Evolutionary conservation across 2,329 filamentous ascomycete species (phyloP), one percentile per base, ranked within the genome.

Genomic region (Hysterium pulicare): DNA sequence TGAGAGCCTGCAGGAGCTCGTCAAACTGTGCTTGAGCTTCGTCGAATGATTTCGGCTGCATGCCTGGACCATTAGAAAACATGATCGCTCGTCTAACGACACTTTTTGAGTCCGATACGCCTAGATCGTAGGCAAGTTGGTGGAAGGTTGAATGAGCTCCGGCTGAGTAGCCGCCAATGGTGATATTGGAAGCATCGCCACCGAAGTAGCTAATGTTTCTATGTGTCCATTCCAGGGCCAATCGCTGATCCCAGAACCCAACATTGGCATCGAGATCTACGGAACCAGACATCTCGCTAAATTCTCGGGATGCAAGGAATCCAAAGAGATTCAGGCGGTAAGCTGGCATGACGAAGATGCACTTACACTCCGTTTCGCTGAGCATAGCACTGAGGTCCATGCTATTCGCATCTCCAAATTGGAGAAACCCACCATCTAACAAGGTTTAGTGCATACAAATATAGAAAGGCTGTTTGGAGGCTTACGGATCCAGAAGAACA

Each of bases 271-370:
- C 58, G 21, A 48, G 55, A 17, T 58, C 56, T 8, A 5, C 7
- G 17, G 30, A 22, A 1, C 45, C 21, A 26, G 47, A 55, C 0
- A 66, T 62, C 24, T 72, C 68, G 1, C 65, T 55, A 3, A 80
- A 51, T 47, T 79, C 75, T 2, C 61, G 48, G 2, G 72, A 72
- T 17, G 75, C 71, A 1, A 81, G 64, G 53, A 81, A 82, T 1
- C 78, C 78, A 39, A 81, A 73, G 1, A 77, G 56, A 41, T 79
- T 79, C 1, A 81, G 58, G 2, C 78, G 72, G 51, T 82, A 81
- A 1, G 73, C 77, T 2, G 78, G 78, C 50, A 72, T 67, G 3
- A 81, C 75, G 23, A 80, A 54, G 33, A 81, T 73, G 40, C 70
- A 71, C 36, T 51, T 51, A 19, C 45, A 50, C 6, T 71, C 64